Conservation (phyloP, 352 stramenopile genomes). For the Phytophthora melonis region DNA sequence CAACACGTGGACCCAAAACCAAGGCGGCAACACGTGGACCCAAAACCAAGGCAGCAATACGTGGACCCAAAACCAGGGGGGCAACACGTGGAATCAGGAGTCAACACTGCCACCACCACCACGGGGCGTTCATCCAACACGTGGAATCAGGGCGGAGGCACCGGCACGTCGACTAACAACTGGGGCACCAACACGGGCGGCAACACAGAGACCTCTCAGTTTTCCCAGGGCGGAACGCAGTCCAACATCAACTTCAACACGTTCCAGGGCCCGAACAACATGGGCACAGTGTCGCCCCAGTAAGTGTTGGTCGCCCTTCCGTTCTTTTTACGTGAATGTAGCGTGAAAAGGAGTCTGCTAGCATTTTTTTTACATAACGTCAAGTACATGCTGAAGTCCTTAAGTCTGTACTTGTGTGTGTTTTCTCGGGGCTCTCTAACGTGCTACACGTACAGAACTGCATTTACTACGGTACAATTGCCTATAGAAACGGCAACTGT, state of each 20-base stretch:
- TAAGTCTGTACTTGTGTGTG: no score
- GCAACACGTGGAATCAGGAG: no score
- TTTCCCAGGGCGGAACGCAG: background rate
- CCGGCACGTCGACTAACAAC: background rate
- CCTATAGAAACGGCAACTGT: no score
- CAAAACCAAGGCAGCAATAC: background rate
- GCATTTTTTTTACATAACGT: no score
- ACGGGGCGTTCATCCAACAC: no score
- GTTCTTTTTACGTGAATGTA: constrained; percentile 21
- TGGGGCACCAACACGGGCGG: constrained; percentile 3
- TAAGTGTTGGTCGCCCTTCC: background rate
- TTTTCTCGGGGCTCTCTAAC: no score
- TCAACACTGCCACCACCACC: no score
- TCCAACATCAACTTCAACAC: constrained; percentile 22
- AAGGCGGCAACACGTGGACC: background rate
- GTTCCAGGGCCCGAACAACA: constrained; percentile 9
- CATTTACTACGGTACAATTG: no score
- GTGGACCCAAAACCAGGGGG: background rate
- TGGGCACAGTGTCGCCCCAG: constrained; percentile 11
- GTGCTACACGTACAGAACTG: no score
- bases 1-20: background rate
- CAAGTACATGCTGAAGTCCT: no score
- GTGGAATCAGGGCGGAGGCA: no score
- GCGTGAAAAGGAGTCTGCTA: background rate
- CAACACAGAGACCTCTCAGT: constrained; percentile 1